Conservation (phyloP, 371 early-diverging fungal species). For the Racocetra persica region DNA sequence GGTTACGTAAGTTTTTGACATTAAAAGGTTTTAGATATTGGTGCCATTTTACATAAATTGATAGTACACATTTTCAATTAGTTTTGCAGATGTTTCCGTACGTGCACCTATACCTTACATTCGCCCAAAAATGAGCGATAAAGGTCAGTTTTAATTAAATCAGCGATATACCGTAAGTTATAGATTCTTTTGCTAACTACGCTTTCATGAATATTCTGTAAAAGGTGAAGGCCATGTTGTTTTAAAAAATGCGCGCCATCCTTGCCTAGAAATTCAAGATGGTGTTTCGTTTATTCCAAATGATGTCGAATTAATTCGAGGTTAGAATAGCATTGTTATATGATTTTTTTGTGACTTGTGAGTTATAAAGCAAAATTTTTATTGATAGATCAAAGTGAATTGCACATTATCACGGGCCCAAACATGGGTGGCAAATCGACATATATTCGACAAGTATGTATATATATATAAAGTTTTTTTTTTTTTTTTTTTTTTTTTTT, state of each 20-base stretch:
- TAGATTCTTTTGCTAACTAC: too few relatives aligned
- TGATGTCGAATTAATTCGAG: slow-evolving; percentile 78
- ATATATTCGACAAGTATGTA: slow-evolving; percentile 88
- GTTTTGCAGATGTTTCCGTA: slow-evolving; percentile 88
- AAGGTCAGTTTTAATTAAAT: slow-evolving; percentile 49
- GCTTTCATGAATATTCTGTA: background rate
- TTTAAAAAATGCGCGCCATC: slow-evolving; percentile 83
- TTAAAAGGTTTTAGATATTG: background rate
- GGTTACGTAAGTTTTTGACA: slow-evolving; percentile 57
- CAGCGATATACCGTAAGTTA: too few relatives aligned
- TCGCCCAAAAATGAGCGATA: slow-evolving; percentile 72
- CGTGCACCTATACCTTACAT: slow-evolving; percentile 87
- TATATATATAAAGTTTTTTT: background rate
- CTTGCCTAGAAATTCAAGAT: slow-evolving; percentile 94
- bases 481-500: too few relatives aligned
- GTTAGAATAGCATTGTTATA: slow-evolving; percentile 49
- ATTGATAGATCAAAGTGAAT: slow-evolving; percentile 63
- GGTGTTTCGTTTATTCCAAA: slow-evolving; percentile 94
- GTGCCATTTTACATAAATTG: too few relatives aligned
- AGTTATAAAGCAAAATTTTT: background rate
- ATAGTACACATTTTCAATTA: slow-evolving; percentile 42
- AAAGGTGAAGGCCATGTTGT: slow-evolving; percentile 69
- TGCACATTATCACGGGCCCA: slow-evolving; percentile 93
- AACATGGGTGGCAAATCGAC: slow-evolving; percentile 98
- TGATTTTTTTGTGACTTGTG: background rate